Evolutionary conservation across 768 basidiomycete genomes (phyloP), one percentile per base, ranked within the genome.

Genomic region (Ramaria sp.): DNA sequence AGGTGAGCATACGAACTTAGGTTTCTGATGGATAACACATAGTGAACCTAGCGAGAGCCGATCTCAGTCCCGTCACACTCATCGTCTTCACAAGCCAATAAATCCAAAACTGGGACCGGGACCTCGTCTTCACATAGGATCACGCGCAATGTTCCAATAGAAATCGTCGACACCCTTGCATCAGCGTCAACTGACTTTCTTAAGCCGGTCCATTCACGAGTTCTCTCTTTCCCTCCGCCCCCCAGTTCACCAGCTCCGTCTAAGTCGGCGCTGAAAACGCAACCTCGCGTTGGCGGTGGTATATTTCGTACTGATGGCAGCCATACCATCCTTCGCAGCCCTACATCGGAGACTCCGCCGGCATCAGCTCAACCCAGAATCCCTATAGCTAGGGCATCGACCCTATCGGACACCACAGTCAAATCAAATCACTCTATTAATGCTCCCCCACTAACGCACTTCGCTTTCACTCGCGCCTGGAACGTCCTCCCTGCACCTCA

Each of bases 221-320:
- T 34, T 68, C 73, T 1, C 62, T 77, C 19, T 73, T 74, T 7
- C 17, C 37, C 27, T 74, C 76, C 4, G 43, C 15, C 57, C 3
- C 31, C 47, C 13, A 17, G 60, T n/a, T 62, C 63, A 60, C 52
- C 64, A 60, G n/a, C 62, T 58, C 45, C 66, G 1, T 33, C 65
- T 5, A 75, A 79, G 1, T 86, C 86, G 67, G 78, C 83, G 27
- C 83, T 78, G 5, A 85, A 83, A 63, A 72, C 77, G 53, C 73
- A 72, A 0, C 78, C 71, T 54, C 73, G 73, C 41, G 77, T 81
- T 3, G 81, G 84, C 0, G 88, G 86, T 7, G 88, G 87, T 0
- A 84, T 91, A 51, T 87, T 91, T 70, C 78, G 81, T 27, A 69
- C 75, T 2, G 75, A 80, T 12, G 88, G 88, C 1, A 71, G 78